Evolutionary conservation across 169 alveolate species (phyloP).

Genomic region (Blepharisma undulans): DNA sequence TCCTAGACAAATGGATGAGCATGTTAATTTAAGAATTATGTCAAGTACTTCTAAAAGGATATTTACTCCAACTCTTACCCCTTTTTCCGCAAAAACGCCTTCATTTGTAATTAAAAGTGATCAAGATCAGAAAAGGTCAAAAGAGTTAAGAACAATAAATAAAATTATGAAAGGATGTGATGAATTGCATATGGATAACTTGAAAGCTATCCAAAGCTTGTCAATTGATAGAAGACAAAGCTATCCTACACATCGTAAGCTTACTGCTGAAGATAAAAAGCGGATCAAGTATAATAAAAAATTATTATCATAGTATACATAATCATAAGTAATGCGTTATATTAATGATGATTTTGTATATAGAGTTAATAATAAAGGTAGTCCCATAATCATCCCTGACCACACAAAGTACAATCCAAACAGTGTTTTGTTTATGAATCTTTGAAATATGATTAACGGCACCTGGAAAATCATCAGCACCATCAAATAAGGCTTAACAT

Average conservation of each 20-base stretch:
- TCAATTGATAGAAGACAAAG: not conserved
- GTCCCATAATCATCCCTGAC: constrained; percentile 40
- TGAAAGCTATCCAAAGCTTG: not conserved
- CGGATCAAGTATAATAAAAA: not conserved
- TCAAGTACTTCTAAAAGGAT: not conserved
- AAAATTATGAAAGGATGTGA: not conserved
- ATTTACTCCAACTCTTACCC: not conserved
- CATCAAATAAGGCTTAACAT: constrained; percentile 23
- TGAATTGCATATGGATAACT: not conserved
- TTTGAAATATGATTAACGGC: not conserved
- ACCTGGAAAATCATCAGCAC: constrained; percentile 21
- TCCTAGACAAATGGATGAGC: not conserved
- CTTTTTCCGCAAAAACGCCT: not conserved
- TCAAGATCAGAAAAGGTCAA: not conserved
- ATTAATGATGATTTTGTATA: constrained; percentile 2
- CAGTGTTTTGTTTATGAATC: not conserved
- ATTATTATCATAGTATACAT: not conserved
- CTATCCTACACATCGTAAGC: not conserved
- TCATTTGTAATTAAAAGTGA: not conserved
- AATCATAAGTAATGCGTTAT: not conserved
- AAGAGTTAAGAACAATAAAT: not conserved
- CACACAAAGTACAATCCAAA: constrained; percentile 20
- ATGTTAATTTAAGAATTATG: not conserved
- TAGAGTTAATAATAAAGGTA: constrained; percentile 12
- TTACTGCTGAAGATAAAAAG: not conserved